phyloP scores from a whole-genome alignment of 345 rosid species.

The Tarenaya hassleriana region DNA sequence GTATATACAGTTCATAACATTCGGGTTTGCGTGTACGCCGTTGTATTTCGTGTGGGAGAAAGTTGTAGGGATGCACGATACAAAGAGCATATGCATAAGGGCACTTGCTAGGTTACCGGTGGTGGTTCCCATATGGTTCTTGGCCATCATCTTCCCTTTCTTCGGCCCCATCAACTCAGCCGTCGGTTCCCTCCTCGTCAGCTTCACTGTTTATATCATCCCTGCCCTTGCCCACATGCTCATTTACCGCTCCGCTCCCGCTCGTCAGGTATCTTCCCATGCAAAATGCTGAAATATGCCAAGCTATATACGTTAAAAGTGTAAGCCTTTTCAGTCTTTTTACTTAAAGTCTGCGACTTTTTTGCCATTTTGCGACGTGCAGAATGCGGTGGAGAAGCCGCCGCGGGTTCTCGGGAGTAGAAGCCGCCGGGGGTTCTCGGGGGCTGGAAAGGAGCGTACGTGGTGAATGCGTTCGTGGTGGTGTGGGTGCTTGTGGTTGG shows the following conservation, averaged over 20 bases:
- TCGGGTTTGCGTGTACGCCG: constrained; percentile 81
- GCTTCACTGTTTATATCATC: constrained; percentile 85
- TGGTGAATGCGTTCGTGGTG: constrained; percentile 46
- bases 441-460: constrained; percentile 70
- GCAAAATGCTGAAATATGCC: not conserved
- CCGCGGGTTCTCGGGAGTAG: constrained; percentile 55
- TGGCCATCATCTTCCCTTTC: constrained; percentile 83
- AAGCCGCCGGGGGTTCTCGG: constrained; percentile 52
- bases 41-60: constrained; percentile 91
- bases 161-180: constrained; percentile 90
- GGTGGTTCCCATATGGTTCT: constrained; percentile 80
- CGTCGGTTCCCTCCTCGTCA: constrained; percentile 76
- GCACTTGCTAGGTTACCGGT: constrained; percentile 68
- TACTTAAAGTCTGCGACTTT: not conserved
- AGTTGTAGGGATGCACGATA: constrained; percentile 70
- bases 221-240: constrained; percentile 79
- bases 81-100: constrained; percentile 59
- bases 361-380: constrained; percentile 4
- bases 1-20: constrained; percentile 88
- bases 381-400: constrained; percentile 74
- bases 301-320: not conserved
- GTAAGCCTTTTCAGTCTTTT: too few species aligned
- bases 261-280: constrained; percentile 42
- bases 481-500: constrained; percentile 68
- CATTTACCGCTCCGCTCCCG: constrained; percentile 59